Conservation (phyloP, 495 filamentous ascomycete species). For the Tuber borchii region DNA sequence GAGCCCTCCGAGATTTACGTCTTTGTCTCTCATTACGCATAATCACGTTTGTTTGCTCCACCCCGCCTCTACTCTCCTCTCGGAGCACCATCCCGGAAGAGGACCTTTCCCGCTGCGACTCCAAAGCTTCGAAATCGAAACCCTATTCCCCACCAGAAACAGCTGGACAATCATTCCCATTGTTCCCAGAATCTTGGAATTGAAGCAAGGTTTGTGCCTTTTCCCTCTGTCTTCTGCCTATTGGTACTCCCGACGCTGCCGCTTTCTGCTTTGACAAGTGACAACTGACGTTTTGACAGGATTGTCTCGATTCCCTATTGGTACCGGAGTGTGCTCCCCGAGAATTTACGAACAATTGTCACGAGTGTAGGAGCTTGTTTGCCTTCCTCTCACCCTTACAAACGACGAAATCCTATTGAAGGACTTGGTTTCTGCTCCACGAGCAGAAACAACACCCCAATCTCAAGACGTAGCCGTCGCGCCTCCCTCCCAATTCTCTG, state of each 20-base stretch:
- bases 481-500: neutral
- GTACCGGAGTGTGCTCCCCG: neutral
- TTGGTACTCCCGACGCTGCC: neutral
- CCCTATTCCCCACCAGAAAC: neutral
- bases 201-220: neutral
- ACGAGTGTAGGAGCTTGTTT: slow-evolving; percentile 4
- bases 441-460: slow-evolving; percentile 3
- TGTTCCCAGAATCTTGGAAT: neutral
- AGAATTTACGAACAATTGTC: neutral
- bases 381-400: slow-evolving; percentile 5
- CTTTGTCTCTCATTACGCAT: neutral
- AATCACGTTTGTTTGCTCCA: slow-evolving; percentile 6
- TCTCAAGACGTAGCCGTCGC: slow-evolving; percentile 2
- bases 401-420: slow-evolving; percentile 2
- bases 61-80: neutral
- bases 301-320: neutral
- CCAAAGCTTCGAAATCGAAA: slow-evolving; percentile 7
- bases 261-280: slow-evolving; percentile 4
- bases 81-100: neutral
- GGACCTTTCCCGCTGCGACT: slow-evolving; percentile 3
- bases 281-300: slow-evolving; percentile 29
- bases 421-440: slow-evolving; percentile 9
- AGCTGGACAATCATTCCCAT: slow-evolving; percentile 17
- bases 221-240: neutral
- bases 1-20: neutral